Evolutionary conservation across 495 filamentous ascomycete genomes (phyloP), one percentile per base, ranked within the genome.

Genomic region (Trypethelium eluteriae): DNA sequence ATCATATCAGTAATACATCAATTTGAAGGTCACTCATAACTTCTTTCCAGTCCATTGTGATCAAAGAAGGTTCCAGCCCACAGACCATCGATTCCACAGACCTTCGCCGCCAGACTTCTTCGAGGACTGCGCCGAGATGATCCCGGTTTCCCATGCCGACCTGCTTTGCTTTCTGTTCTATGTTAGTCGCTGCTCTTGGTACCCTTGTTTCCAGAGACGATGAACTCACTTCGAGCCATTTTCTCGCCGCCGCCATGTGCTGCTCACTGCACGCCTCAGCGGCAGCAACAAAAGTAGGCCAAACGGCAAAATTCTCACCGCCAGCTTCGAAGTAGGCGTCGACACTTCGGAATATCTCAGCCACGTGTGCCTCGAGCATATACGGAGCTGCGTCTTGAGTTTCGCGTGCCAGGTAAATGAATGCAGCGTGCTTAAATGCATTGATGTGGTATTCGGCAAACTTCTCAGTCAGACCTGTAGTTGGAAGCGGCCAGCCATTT

Each of bases 81-180:
- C 32, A 36, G n/a, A 59, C 11, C 53, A 59, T 59, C 53, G 53
- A 59, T 32, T 59, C 53, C 32, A 59, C 53, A 18, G 6, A 35
- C 32, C 53, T 34, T 36, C 53, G 34, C 53, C 53, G 53, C 53
- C 53, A 59, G 3, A 59, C 36, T 36, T 59, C 53, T 59, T 59
- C 53, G 25, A 59, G 14, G 53, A 59, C 4, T 3, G 3, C 32
- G 14, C 25, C 7, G 5, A 59, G 32, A 59, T 59, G 53, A 6
- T 59, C 32, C 9, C 53, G 53, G 36, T 59, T 59, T 34, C 53
- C 53, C 53, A 59, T 59, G 53, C 53, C 53, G 53, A 59, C 53
- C 53, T 59, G 53, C 36, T 59, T 59, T 9, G 53, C 53, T 59
- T 59, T 59, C 53, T 59, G 53, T 14, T 59, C 3, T 34, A 18